Evolutionary conservation across 495 filamentous ascomycete genomes (phyloP), one percentile per base, ranked within the genome.

Genomic region (Paragyromitra xinjiangensis): DNA sequence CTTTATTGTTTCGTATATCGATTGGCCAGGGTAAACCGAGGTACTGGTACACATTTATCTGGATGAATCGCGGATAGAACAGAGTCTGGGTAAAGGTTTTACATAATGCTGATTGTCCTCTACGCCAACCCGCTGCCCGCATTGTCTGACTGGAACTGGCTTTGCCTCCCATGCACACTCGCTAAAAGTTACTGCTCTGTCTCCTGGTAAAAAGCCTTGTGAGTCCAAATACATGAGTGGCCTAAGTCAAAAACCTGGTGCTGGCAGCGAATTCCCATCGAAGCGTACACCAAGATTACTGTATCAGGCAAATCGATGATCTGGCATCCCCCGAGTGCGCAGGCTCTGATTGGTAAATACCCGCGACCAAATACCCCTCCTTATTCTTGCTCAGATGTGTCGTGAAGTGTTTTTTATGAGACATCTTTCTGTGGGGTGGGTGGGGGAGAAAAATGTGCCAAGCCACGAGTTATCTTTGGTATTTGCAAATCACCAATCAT

Each of bases 401-500:
- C 44, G 44, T 16, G 44, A 16, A 16, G 44, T 48, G 12, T 53
- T 53, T 53, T 11, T 53, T 6, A 56, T 26, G 22, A 24, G 19
- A 56, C 22, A 56, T 56, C 19, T 29, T 9, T 11, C 11, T 48
- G 50, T 53, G 50, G 50, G 50, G 19, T 37, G 37, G 56, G 26
- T 26, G 48, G 45, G 62, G 29, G 19, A 19, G 16, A 9, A 7
- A 6, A 3, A 50, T 26, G 24, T 40, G 58, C 19, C 24, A 62
- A 34, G 39, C 26, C 48, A 45, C 22, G 12, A 19, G 19, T 22
- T 45, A 16, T 62, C 37, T 59, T 39, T 37, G 9, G 24, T 62
- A 50, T 59, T 39, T 37, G 5, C 3, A 0, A 29, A 56, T 65
- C 73, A 76, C 58, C 22, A 7, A 9, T 12, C 9, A 64, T 76